Evolutionary conservation across 2,329 filamentous ascomycete species (phyloP).

Genomic region (Botrytis pseudocinerea): DNA sequence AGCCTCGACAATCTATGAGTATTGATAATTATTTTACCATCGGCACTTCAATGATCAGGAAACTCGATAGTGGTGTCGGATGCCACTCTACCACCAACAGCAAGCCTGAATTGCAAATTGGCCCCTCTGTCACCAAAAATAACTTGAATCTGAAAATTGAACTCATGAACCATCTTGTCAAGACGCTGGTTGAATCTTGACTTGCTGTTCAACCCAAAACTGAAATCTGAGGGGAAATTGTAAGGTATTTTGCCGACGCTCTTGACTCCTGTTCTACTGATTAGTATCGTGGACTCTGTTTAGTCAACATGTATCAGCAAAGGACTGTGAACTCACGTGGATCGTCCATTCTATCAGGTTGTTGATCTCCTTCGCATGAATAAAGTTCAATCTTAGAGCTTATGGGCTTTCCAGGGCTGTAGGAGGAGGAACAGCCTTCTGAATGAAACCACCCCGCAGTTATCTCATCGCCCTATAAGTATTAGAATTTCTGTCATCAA

Average conservation of each 20-base stretch:
- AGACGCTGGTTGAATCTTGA: constrained; percentile 14
- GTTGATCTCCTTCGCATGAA: constrained; percentile 7
- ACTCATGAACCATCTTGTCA: background rate
- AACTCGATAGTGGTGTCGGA: background rate
- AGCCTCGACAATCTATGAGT: background rate
- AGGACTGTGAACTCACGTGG: constrained; percentile 12
- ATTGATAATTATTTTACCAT: background rate
- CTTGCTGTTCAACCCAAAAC: background rate
- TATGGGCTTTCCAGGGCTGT: constrained; percentile 4
- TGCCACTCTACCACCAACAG: constrained; percentile 10
- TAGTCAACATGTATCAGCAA: background rate
- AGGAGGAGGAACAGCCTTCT: background rate
- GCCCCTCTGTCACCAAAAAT: constrained; percentile 24
- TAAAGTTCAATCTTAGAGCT: background rate
- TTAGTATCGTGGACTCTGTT: background rate
- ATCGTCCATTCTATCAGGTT: constrained; percentile 22
- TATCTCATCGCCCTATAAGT: constrained; percentile 24
- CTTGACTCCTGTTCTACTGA: constrained; percentile 13
- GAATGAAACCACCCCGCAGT: constrained; percentile 10
- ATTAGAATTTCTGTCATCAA: background rate
- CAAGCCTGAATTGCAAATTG: constrained; percentile 22
- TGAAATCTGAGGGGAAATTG: constrained; percentile 3
- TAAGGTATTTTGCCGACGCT: constrained; percentile 17
- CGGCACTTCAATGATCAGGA: background rate
- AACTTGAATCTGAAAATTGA: constrained; percentile 10